Percentiles rank a stretch among this genome's conserved stretches.
Evolutionary conservation across 805 yeast genomes (phyloP).

Genomic region (Pichia manshurica): DNA sequence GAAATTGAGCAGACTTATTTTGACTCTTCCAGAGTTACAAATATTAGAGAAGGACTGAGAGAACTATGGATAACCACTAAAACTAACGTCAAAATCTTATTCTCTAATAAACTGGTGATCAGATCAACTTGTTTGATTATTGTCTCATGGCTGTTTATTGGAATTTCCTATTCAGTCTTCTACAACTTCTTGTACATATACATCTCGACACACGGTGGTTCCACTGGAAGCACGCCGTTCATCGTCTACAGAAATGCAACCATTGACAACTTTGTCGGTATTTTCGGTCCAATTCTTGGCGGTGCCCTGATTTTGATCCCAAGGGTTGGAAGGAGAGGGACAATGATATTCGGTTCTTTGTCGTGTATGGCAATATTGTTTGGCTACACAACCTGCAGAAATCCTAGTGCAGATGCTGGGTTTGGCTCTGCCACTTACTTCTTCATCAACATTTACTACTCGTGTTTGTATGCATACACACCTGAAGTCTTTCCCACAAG

Average conservation of each 20-base stretch:
- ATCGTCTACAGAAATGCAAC: conserved; percentile 45
- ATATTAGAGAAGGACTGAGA: conserved; percentile 22
- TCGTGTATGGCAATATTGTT: conserved; percentile 53
- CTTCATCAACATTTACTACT: conserved; percentile 46
- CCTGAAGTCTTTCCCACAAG: conserved; percentile 56
- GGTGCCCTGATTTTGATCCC: conserved; percentile 33
- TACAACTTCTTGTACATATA: conserved; percentile 50
- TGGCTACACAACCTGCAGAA: conserved; percentile 57
- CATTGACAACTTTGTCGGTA: conserved; percentile 41
- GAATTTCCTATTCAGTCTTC: conserved; percentile 53
- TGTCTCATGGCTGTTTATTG: conserved; percentile 52
- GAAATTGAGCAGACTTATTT: conserved; percentile 28
- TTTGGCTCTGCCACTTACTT: conserved; percentile 44
- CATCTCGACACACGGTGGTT: conserved; percentile 45
- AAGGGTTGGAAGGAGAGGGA: conserved; percentile 50
- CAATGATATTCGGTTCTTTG: conserved; percentile 46
- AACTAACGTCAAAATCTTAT: conserved; percentile 41
- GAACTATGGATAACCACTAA: conserved; percentile 27
- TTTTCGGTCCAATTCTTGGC: conserved; percentile 50
- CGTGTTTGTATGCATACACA: conserved; percentile 58
- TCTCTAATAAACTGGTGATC: conserved; percentile 40
- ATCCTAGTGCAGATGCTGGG: conserved; percentile 49
- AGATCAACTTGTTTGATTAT: conserved; percentile 40
- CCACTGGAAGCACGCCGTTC: conserved; percentile 34
- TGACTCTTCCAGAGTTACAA: conserved; percentile 15